Base-by-base conservation (phyloP, 352 stramenopile genomes). In the Pythium dissimile region DNA sequence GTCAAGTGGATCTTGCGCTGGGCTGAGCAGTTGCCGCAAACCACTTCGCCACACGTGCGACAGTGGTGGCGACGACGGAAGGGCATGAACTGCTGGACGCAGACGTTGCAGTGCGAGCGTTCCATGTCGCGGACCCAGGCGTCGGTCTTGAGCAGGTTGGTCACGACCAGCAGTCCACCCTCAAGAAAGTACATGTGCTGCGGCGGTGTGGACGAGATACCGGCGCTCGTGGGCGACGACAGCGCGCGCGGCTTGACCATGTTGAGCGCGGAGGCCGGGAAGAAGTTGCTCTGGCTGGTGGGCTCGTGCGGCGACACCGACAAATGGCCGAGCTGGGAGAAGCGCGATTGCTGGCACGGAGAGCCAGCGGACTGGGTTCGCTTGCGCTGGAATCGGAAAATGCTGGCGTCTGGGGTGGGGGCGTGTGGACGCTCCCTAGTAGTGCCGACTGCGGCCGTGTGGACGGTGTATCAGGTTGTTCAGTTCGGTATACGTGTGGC, bases 161-260 rank as follows among this genome's bases (percentile, higher is more conserved):
- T 69, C 12, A 86, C 79, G 31, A 90, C 81, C 27, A 92, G 69
- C 13, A 90, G 57, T 8, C 80, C 83, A 52, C 79, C 80, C 50
- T 89, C 75, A 50, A 89, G 60, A 56, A 89, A 86, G 56, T 89
- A 91, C 73, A 90, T 88, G 59, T 73, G 75, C 67, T 84, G 75
- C 34, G 70, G 52, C 52, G 52, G 52, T 31, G 42, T 59, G 13
- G 28, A 44, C 2, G 52, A 59, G 21, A 59, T 24, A 15, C 52
- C 54, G 3, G 65, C 47, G 34, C 20, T 55, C 8, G 47, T 37
- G n/a, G 48, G 47, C 26, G 55, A 63, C 55, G 55, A 52, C 26
- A 53, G 24, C 10, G 41, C 37, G 27, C 55, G 55, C 11, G 48
- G 32, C 23, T 53, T 52, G 37, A 54, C 30, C 26, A 54, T 56